Conservation (phyloP, 495 filamentous ascomycete genomes). For the Aeminium ludgeri region DNA sequence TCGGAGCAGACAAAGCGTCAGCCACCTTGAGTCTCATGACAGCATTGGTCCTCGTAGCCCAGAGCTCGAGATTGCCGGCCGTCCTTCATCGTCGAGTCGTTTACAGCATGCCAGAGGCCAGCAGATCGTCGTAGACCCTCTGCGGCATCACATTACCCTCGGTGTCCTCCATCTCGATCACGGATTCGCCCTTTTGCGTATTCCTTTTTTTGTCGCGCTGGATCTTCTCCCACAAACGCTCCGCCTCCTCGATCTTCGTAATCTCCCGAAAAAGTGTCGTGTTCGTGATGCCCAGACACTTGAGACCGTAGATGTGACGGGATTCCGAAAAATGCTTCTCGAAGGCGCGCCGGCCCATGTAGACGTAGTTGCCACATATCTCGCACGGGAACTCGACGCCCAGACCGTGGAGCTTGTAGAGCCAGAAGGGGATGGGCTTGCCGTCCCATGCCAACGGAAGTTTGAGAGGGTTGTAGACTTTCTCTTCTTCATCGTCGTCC, state of each 20-base stretch:
- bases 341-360: constrained; percentile 88
- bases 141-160: constrained; percentile 98
- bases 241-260: constrained; percentile 73
- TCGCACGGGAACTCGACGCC: constrained; percentile 93
- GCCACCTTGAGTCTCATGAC: too few relatives aligned
- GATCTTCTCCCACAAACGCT: constrained; percentile 83
- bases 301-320: constrained; percentile 77
- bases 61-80: too few relatives aligned
- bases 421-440: constrained; percentile 96
- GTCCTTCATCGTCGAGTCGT: too few relatives aligned
- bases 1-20: too few relatives aligned
- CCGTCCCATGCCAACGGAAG: constrained; percentile 93
- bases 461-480: constrained; percentile 92
- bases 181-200: constrained; percentile 49
- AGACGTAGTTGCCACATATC: constrained; percentile 93
- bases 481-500: constrained; percentile 50
- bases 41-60: too few relatives aligned
- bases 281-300: constrained; percentile 84
- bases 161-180: constrained; percentile 96
- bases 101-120: constrained; percentile 51
- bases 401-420: constrained; percentile 90
- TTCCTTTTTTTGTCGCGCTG: constrained; percentile 69
- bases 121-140: constrained; percentile 82
- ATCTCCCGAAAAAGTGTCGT: constrained; percentile 89
- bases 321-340: constrained; percentile 97